phyloP scores from a whole-genome alignment of 2,329 filamentous ascomycete genomes.

The Colletotrichum agaves region DNA sequence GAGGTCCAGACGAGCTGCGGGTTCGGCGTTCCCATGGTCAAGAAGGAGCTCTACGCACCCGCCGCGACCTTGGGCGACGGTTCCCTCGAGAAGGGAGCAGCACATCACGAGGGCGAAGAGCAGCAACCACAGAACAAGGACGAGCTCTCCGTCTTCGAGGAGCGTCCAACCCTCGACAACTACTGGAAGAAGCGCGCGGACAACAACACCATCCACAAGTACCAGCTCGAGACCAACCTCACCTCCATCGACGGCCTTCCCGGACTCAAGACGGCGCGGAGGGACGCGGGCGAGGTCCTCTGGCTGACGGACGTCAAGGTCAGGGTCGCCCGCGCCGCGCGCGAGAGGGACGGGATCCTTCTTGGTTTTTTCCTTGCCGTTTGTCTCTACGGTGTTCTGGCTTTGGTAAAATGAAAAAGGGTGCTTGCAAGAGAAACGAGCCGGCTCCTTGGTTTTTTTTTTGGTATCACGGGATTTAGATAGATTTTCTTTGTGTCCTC shows the following conservation, averaged over 20 bases:
- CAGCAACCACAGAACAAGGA: conserved; percentile 32
- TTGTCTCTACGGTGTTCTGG: conserved; percentile 18
- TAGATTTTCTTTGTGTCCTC: conserved; percentile 24
- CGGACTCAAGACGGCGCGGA: conserved; percentile 64
- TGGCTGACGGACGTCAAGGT: conserved; percentile 52
- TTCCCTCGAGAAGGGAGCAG: conserved; percentile 38
- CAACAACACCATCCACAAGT: conserved; percentile 61
- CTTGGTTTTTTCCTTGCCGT: conserved; percentile 40
- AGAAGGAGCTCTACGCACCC: conserved; percentile 50
- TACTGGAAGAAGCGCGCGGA: conserved; percentile 61
- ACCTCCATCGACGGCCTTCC: conserved; percentile 69
- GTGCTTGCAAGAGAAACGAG: not conserved
- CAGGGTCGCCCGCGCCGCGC: conserved; percentile 1
- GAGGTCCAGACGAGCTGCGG: conserved; percentile 76
- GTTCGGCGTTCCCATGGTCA: conserved; percentile 69
- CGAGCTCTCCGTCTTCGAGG: conserved; percentile 58
- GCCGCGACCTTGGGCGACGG: conserved; percentile 35
- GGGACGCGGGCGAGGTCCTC: conserved; percentile 59
- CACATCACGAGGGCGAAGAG: not conserved
- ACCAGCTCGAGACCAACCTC: conserved; percentile 66
- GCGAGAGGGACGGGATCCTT: conserved; percentile 33
- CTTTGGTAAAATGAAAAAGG: not conserved
- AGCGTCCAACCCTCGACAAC: conserved; percentile 65
- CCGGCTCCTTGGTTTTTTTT: not conserved
- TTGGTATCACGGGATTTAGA: conserved; percentile 3